Conservation (phyloP, 2,329 filamentous ascomycete genomes). For the Hansfordia pulvinata region DNA sequence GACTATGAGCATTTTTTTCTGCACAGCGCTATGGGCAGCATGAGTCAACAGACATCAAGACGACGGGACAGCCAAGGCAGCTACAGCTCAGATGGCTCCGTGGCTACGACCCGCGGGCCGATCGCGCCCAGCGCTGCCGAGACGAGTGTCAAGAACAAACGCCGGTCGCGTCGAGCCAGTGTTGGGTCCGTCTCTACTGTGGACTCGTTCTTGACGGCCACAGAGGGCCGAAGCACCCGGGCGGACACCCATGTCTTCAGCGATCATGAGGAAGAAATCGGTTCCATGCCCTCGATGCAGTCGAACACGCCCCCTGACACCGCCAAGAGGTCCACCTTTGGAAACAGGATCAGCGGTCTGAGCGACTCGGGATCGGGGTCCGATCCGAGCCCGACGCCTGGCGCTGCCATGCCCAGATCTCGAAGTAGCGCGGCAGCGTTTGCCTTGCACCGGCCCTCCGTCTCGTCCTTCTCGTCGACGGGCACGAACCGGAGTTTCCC, state of each 20-base stretch:
- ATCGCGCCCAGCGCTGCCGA: conserved; percentile 8
- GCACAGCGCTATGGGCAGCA: conserved; percentile 77
- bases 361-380: conserved; percentile 10
- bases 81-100: conserved; percentile 44
- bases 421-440: conserved; percentile 23
- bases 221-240: conserved; percentile 25
- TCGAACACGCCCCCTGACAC: conserved; percentile 17
- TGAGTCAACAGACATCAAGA: conserved; percentile 39
- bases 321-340: conserved; percentile 12
- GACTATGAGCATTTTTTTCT: conserved; percentile 95
- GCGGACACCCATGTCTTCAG: conserved; percentile 9
- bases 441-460: conserved; percentile 40
- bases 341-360: conserved; percentile 8
- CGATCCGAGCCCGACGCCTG: conserved; percentile 10
- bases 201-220: conserved; percentile 43
- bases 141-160: conserved; percentile 10
- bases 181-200: conserved; percentile 34
- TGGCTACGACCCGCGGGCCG: conserved; percentile 45
- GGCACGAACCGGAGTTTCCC: conserved; percentile 51
- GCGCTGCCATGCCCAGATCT: conserved; percentile 27
- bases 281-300: conserved; percentile 9
- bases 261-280: conserved; percentile 9
- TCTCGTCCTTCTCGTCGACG: conserved; percentile 42
- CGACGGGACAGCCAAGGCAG: conserved; percentile 35
- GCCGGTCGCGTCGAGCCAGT: conserved; percentile 26